These are phyloP conservation scores for Ophiostoma sp. DNA, from an alignment of 2,329 filamentous ascomycete genomes.

Conservation along the genomic window DNA sequence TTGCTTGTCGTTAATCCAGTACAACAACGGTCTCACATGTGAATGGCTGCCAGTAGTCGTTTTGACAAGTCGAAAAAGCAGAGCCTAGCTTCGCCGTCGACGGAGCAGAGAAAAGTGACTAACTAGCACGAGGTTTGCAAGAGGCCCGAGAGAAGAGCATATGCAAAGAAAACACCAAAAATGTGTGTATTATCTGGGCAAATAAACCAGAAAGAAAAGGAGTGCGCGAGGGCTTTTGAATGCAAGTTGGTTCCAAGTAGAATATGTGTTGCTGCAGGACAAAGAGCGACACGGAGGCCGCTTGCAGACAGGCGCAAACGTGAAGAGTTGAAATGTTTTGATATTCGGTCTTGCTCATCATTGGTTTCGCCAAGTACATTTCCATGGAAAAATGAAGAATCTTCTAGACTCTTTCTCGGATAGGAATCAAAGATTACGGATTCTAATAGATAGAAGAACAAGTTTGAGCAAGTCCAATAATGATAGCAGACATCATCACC, in stretches of 20 bases:
- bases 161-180: background rate
- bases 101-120: background rate
- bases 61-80: too few species aligned
- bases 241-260: background rate
- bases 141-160: background rate
- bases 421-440: too few species aligned
- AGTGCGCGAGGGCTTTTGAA: background rate
- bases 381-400: too few species aligned
- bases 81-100: too few species aligned
- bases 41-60: too few species aligned
- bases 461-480: too few species aligned
- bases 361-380: background rate
- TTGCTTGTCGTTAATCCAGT: too few species aligned
- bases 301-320: background rate
- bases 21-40: too few species aligned
- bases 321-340: background rate
- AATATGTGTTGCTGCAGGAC: background rate
- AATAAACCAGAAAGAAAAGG: background rate
- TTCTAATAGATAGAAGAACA: too few species aligned
- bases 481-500: too few species aligned
- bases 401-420: too few species aligned
- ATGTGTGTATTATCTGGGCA: background rate
- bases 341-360: background rate
- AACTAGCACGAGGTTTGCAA: too few species aligned
- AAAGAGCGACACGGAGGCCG: slow-evolving; percentile 7